Base-by-base conservation (phyloP, 345 rosid species). In the Erysimum cheiranthoides region DNA sequence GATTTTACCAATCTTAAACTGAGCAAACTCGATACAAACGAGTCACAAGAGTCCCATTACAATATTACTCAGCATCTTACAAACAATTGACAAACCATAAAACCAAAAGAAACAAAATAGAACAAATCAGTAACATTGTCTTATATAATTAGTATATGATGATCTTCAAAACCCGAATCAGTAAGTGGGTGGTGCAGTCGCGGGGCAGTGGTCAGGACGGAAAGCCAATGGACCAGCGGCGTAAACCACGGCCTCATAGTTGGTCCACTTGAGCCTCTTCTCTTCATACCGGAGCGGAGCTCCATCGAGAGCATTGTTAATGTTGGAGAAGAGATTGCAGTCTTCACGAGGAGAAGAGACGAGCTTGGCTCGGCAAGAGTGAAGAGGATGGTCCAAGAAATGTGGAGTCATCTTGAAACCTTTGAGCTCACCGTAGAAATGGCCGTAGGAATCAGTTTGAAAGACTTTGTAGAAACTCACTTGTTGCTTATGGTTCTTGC, bases 191-290 rank as follows among this genome's bases (percentile, higher is more conserved):
- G 75, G 82, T 62, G 79, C 45, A 67, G 78, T 68, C 18, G 86
- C 73, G 66, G 85, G 79, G 82, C 97, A 93, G 3, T 83, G 71
- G 38, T 80, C 67, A 30, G 94, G 94, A 31, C 89, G 92, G 86
- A 93, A 93, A 74, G 97, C 97, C 85, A 91, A 69, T 12, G 97
- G 97, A 16, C 96, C 97, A 2, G 97, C 89, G 25, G 93, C 86
- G 57, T 88, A 91, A 70, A 93, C 10, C 57, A 86, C 89, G 14
- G 84, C 92, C 54, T 86, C 82, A 8, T 83, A 84, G 54, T 67
- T 61, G 1, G 61, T 73, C 72, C 91, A 81, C 32, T 68, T 17
- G 47, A 87, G 12, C 32, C 73, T 81, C 85, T 89, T 91, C 73
- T 79, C 83, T 56, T 89, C 88, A 30, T 71, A 91, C 3, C 85